Percentiles rank a stretch among this genome's conserved stretches.
phyloP scores from a whole-genome alignment of 345 rosid species.

The Xanthoceras sorbifolium region DNA sequence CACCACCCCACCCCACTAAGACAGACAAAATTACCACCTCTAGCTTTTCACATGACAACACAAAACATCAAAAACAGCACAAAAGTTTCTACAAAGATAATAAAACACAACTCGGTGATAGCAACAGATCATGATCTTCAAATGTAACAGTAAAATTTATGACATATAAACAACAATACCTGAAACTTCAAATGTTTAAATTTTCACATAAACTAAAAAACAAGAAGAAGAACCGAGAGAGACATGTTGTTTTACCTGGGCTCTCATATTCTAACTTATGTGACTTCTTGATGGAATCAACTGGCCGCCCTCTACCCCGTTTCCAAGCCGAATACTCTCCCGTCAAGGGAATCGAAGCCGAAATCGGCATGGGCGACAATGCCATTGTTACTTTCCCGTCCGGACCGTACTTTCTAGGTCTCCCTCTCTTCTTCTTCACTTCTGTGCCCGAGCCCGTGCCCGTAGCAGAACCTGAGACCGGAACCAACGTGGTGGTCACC shows the following conservation, averaged over 20 bases:
- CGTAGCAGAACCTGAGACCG: slow-evolving; percentile 20
- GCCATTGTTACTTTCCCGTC: slow-evolving; percentile 60
- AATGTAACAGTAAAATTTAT: slow-evolving; percentile 35
- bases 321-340: slow-evolving; percentile 56
- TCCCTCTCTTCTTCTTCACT: slow-evolving; percentile 84
- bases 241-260: slow-evolving; percentile 46
- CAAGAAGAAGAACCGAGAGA: no score
- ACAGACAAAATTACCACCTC: neutral
- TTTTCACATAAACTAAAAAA: neutral
- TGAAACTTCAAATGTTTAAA: slow-evolving; percentile 1
- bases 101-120: neutral
- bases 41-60: slow-evolving; percentile 16
- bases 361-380: slow-evolving; percentile 89
- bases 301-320: slow-evolving; percentile 57
- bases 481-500: slow-evolving; percentile 4
- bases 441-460: slow-evolving; percentile 36
- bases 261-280: slow-evolving; percentile 50
- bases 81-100: neutral
- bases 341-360: slow-evolving; percentile 75
- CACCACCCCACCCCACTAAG: slow-evolving; percentile 11
- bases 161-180: slow-evolving; percentile 15
- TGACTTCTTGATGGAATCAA: slow-evolving; percentile 53
- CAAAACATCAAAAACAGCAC: slow-evolving; percentile 12
- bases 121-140: slow-evolving; percentile 28
- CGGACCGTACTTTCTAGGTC: slow-evolving; percentile 82